Conservation (phyloP, 305 asterid genomes). For the Fraxinus paxiana region DNA sequence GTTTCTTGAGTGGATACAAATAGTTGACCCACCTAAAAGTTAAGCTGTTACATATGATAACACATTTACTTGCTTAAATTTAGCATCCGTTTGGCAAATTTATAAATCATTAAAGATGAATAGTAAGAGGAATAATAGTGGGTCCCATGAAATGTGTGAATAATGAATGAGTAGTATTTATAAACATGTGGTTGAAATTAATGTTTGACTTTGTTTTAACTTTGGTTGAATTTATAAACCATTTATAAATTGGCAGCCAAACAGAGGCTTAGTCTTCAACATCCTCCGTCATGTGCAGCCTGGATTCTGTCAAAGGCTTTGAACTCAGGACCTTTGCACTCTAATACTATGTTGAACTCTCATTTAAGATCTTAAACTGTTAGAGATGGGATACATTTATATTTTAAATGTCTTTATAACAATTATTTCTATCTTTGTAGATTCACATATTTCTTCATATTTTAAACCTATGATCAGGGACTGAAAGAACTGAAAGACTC, state of each 20-base stretch:
- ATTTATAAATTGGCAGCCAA: not conserved
- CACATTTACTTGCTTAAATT: not conserved
- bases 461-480: conserved; percentile 49
- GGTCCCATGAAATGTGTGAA: not conserved
- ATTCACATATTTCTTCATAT: not conserved
- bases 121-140: not conserved
- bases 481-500: conserved; percentile 81
- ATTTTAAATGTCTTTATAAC: not conserved
- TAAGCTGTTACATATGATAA: not conserved
- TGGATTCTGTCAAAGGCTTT: not conserved
- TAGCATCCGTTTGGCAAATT: not conserved
- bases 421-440: not conserved
- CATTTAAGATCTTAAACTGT: not conserved
- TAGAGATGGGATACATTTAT: not conserved
- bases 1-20: not conserved
- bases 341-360: not conserved
- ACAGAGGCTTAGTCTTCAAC: not conserved
- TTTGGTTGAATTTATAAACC: not conserved
- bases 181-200: not conserved
- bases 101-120: not conserved
- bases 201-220: not conserved
- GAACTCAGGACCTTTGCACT: not conserved
- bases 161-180: not conserved
- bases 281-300: not conserved
- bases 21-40: not conserved